Conservation (phyloP, 805 yeast species). For the Metschnikowia cubensis region DNA sequence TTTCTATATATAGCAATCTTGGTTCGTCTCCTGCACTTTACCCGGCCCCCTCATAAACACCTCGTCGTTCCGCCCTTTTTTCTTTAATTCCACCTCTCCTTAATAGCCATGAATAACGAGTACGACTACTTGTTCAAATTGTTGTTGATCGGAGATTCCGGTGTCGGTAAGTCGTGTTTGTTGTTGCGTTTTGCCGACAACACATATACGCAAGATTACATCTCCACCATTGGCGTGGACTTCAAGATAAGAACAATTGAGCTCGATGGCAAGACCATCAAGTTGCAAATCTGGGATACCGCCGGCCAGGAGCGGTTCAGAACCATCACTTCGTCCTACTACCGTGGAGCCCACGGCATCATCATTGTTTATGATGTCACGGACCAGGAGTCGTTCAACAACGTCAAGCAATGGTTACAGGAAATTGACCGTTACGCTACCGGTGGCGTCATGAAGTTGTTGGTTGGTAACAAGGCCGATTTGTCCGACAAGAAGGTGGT, state of each 20-base stretch:
- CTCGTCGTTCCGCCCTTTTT: not conserved
- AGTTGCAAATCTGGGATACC: slow-evolving; percentile 98
- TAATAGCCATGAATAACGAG: slow-evolving; percentile 68
- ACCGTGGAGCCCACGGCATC: slow-evolving; percentile 98
- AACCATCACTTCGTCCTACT: slow-evolving; percentile 94
- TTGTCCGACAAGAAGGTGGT: slow-evolving; percentile 90
- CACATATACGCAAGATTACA: slow-evolving; percentile 94
- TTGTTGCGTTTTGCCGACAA: slow-evolving; percentile 94
- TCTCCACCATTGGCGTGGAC: slow-evolving; percentile 97
- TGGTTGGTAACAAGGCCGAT: slow-evolving; percentile 97
- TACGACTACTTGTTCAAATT: slow-evolving; percentile 97
- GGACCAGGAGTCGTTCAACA: slow-evolving; percentile 92
- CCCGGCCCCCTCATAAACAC: not conserved
- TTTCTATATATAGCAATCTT: not conserved
- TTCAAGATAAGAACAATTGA: slow-evolving; percentile 88
- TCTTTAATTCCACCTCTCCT: not conserved
- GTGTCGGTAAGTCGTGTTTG: slow-evolving; percentile 96
- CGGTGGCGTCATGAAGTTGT: slow-evolving; percentile 90
- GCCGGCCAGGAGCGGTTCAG: slow-evolving; percentile 99
- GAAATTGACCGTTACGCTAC: slow-evolving; percentile 98
- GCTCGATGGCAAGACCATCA: slow-evolving; percentile 94
- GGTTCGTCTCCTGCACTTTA: not conserved
- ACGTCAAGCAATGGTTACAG: slow-evolving; percentile 97
- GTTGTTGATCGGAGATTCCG: slow-evolving; percentile 94
- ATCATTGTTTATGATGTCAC: slow-evolving; percentile 97